Base-by-base conservation (phyloP, 2,329 filamentous ascomycete genomes). In the Elsinoe batatas region DNA sequence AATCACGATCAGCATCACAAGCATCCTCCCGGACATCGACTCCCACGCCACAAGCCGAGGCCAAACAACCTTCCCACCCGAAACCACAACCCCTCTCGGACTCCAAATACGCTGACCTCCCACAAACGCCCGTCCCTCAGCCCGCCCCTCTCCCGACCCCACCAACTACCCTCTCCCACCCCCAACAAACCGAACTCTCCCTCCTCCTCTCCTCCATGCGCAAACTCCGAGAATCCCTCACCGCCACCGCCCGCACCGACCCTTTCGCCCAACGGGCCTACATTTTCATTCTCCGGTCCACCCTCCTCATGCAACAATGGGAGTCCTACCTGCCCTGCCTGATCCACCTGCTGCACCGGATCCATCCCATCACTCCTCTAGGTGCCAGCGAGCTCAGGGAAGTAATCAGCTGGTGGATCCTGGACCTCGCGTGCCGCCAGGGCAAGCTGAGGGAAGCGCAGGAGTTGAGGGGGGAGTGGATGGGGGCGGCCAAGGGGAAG, bases 321-420 rank as follows among this genome's bases (percentile, higher is more conserved):
- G 88, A 95, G 62, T 90, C 90, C 1, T 98, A 97, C 69, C 85
- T 91, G 60, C 89, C 91, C 0, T 89, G 91, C 1, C 80, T 97
- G 18, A 79, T 87, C 37, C 83, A 95, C 63, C 79, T 96, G 1
- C 76, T 98, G 11, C 79, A 83, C 43, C 72, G 74, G 6, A 83
- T 97, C 59, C 87, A 94, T 63, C 75, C 78, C 0, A 69, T 76
- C 1, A 80, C 83, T 50, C 83, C 68, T 1, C 79, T 97, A 17
- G 82, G 85, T 0, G 74, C 76, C 2, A 76, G 85, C 5, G 90
- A 95, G 65, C 71, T 89, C 3, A 80, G 84, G 49, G 93, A 97
- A 64, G 85, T 94, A 53, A 81, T 83, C 2, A 80, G 82, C 32
- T 95, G 95, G 64, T 77, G 89, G 22, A 82, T 96, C 49, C 79